A percentile compares a stretch with the other conserved stretches of the same genome.
phyloP scores from a whole-genome alignment of 768 basidiomycete genomes.

The Rubroboletus pulcherrimus region DNA sequence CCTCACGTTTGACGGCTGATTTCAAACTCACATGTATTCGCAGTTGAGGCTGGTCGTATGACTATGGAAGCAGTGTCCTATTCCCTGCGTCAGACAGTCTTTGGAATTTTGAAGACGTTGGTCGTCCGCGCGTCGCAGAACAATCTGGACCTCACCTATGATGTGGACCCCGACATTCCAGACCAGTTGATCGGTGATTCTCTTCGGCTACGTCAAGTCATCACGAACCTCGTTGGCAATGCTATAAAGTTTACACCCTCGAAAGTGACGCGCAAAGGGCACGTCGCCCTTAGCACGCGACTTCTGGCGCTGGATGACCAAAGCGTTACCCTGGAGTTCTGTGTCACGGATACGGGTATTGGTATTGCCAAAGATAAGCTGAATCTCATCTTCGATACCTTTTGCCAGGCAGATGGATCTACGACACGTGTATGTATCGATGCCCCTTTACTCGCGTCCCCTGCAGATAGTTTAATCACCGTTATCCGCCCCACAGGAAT shows the following conservation, averaged over 20 bases:
- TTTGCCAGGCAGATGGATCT: constrained; percentile 97
- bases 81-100: constrained; percentile 94
- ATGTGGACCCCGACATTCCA: constrained; percentile 92
- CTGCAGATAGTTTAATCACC: constrained; percentile 14
- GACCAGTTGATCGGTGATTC: constrained; percentile 98
- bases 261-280: constrained; percentile 74
- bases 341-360: constrained; percentile 96
- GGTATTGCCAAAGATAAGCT: constrained; percentile 98
- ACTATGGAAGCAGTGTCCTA: constrained; percentile 99
- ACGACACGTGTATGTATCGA: constrained; percentile 73
- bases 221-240: constrained; percentile 93
- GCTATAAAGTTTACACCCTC: constrained; percentile 96
- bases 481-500: constrained; percentile 56
- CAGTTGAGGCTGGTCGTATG: constrained; percentile 99
- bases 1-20: not conserved
- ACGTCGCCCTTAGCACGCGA: constrained; percentile 85
- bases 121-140: constrained; percentile 97
- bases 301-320: constrained; percentile 75
- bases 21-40: constrained; percentile 8
- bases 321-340: constrained; percentile 91
- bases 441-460: constrained; percentile 1
- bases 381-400: constrained; percentile 98
- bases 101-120: constrained; percentile 95
- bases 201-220: constrained; percentile 88
- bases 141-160: constrained; percentile 92